Evolutionary conservation across 768 basidiomycete species (phyloP).

Genomic region (Scleroderma citrinum): DNA sequence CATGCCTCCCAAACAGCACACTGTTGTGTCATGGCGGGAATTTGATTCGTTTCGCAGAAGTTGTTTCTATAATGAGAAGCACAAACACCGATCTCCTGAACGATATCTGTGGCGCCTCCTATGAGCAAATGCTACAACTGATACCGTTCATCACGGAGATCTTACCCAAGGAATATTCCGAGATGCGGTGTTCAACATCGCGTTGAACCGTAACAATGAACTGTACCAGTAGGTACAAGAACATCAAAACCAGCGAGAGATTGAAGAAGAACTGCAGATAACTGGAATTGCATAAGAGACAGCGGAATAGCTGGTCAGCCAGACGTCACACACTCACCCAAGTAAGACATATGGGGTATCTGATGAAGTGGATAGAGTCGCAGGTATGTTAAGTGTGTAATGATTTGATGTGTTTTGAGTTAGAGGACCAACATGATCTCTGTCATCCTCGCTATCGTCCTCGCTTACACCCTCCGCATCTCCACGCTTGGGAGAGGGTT

Average conservation of each 20-base stretch:
- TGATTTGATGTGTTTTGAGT: conserved; percentile 65
- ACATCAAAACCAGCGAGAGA: conserved; percentile 71
- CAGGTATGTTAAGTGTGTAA: conserved; percentile 78
- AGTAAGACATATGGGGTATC: conserved; percentile 79
- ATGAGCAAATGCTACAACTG: conserved; percentile 15
- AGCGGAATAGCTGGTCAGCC: conserved; percentile 7
- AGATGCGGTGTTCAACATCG: conserved; percentile 83
- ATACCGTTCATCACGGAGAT: conserved; percentile 21
- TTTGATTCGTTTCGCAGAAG: conserved; percentile 64
- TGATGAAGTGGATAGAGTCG: conserved; percentile 47
- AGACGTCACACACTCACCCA: conserved; percentile 49
- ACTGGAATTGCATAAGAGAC: conserved; percentile 32
- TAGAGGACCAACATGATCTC: conserved; percentile 30
- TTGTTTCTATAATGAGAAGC: conserved; percentile 76
- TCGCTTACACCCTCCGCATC: conserved; percentile 36
- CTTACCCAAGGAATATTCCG: conserved; percentile 83
- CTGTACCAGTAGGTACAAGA: conserved; percentile 78
- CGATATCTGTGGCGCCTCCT: conserved; percentile 53
- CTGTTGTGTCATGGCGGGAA: conserved; percentile 84
- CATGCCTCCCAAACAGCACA: conserved; percentile 91
- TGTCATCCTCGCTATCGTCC: conserved; percentile 45
- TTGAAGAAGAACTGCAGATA: conserved; percentile 97
- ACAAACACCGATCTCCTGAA: conserved; percentile 90
- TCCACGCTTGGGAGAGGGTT: conserved; percentile 21
- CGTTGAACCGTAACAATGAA: conserved; percentile 87